Conservation (phyloP, 1,284 basidiomycete species). For the Naganishia sp. region DNA sequence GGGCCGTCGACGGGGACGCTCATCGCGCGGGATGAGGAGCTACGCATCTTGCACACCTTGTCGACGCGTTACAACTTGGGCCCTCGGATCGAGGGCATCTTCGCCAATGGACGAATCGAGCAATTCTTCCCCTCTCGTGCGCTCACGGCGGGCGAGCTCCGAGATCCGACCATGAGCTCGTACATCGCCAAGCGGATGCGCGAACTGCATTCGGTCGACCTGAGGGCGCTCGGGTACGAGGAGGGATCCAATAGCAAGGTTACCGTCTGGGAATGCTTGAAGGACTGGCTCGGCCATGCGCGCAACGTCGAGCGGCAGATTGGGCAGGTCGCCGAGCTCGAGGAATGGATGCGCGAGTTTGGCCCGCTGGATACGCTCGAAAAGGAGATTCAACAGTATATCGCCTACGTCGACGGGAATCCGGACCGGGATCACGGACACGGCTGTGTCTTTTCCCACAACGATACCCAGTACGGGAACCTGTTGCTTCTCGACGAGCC, state of each 20-base stretch:
- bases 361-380: conserved; percentile 45
- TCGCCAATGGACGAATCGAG: conserved; percentile 87
- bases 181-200: conserved; percentile 90
- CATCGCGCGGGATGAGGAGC: conserved; percentile 79
- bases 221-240: conserved; percentile 62
- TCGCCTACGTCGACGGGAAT: conserved; percentile 41
- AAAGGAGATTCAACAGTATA: conserved; percentile 49
- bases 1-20: conserved; percentile 80
- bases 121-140: conserved; percentile 88
- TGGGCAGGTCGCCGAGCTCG: conserved; percentile 43
- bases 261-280: conserved; percentile 63
- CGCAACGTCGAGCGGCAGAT: conserved; percentile 42
- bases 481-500: conserved; percentile 69
- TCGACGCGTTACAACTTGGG: conserved; percentile 83
- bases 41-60: conserved; percentile 81
- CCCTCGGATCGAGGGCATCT: conserved; percentile 88
- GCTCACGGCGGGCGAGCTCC: conserved; percentile 71
- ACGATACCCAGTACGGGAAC: conserved; percentile 93
- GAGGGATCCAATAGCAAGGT: conserved; percentile 61
- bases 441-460: conserved; percentile 64
- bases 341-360: conserved; percentile 48
- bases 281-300: conserved; percentile 59
- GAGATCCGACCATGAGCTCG: conserved; percentile 69
- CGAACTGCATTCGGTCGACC: conserved; percentile 86
- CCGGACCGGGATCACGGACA: conserved; percentile 43